Evolutionary conservation across 116 monocot species (phyloP).

Genomic region (Cymodocea nodosa): DNA sequence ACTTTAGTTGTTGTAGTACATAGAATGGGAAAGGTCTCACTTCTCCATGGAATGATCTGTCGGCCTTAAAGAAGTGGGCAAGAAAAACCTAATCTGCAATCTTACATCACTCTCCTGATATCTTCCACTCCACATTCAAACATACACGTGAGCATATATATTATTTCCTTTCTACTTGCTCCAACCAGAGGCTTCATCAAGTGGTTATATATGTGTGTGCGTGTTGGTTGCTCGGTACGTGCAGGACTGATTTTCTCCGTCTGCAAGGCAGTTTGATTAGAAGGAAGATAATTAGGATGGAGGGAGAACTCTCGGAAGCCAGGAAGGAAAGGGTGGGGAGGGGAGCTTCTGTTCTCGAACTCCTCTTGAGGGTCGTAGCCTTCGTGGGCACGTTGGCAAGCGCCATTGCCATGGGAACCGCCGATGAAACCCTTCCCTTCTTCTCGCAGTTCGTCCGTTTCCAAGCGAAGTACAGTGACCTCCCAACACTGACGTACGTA

Average conservation of each 20-base stretch:
- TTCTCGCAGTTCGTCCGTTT: conserved; percentile 35
- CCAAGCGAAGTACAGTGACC: conserved; percentile 22
- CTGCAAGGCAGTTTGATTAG: too few relatives aligned
- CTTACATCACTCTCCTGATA: background rate
- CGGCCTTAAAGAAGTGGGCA: background rate
- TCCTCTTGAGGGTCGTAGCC: conserved; percentile 30
- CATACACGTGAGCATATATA: too few relatives aligned
- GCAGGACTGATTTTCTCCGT: too few relatives aligned
- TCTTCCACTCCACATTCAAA: too few relatives aligned
- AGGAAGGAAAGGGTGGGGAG: conserved; percentile 9
- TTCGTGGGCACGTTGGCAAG: conserved; percentile 19
- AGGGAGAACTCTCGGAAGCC: background rate
- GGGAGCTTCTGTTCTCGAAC: conserved; percentile 19
- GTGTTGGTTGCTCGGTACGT: too few relatives aligned
- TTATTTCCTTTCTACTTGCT: background rate
- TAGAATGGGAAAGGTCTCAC: background rate
- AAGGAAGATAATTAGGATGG: background rate
- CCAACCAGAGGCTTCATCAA: background rate
- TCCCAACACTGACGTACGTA: conserved; percentile 30
- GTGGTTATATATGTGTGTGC: too few relatives aligned
- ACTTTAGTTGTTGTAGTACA: conserved; percentile 5
- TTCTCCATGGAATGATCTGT: background rate
- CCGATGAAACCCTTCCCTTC: conserved; percentile 30
- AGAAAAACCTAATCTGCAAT: conserved; percentile 7
- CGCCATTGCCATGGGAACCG: conserved; percentile 34